These are phyloP conservation scores for Aeminium ludgeri DNA, from an alignment of 495 filamentous ascomycete species.

Conservation along the genomic window DNA sequence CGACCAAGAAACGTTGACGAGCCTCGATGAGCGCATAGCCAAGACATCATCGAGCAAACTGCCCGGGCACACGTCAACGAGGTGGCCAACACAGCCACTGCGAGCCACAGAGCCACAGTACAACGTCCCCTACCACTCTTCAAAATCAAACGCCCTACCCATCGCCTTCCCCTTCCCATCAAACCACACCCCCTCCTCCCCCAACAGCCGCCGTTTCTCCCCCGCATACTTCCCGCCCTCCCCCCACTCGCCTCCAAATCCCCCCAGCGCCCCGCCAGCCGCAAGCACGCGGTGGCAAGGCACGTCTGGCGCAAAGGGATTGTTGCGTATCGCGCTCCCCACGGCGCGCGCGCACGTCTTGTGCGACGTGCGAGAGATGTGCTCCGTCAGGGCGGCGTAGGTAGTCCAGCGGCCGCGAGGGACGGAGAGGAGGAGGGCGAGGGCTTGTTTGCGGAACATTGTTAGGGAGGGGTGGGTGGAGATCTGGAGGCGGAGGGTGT, in stretches of 20 bases:
- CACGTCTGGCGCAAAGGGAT: constrained; percentile 29
- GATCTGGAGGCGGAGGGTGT: constrained; percentile 4
- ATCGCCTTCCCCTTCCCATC: constrained; percentile 27
- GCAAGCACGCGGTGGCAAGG: constrained; percentile 29
- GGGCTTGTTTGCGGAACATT: constrained; percentile 13
- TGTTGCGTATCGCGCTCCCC: constrained; percentile 54
- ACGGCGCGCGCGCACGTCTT: constrained; percentile 59
- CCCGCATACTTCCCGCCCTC: constrained; percentile 27
- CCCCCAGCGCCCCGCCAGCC: constrained; percentile 28
- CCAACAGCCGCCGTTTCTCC: constrained; percentile 31
- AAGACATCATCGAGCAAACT: too few species aligned
- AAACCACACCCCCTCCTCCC: constrained; percentile 34
- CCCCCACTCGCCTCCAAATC: constrained; percentile 33
- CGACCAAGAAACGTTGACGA: too few species aligned
- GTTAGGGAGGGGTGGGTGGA: constrained; percentile 6
- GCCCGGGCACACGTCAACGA: too few species aligned
- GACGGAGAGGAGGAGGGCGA: constrained; percentile 48
- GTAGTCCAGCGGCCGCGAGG: constrained; percentile 54
- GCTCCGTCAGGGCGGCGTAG: constrained; percentile 51
- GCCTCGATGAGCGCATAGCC: too few species aligned
- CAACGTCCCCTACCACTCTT: too few species aligned
- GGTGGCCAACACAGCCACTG: too few species aligned
- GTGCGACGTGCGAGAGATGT: constrained; percentile 29
- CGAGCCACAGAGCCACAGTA: too few species aligned
- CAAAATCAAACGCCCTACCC: too few species aligned